Evolutionary conservation across 805 yeast genomes (phyloP).

Genomic region (Candida easanensis): DNA sequence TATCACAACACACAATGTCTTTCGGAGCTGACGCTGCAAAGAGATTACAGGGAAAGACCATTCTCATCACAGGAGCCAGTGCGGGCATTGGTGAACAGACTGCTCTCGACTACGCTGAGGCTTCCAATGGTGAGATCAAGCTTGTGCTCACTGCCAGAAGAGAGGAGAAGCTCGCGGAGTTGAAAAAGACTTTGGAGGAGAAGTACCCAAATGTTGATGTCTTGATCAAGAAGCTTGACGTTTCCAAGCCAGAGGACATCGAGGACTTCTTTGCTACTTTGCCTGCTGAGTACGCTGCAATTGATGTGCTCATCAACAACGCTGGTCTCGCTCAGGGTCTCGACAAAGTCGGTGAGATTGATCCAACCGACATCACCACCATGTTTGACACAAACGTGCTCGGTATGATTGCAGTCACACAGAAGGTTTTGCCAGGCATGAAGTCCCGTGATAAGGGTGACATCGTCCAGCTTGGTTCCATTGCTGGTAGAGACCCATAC

Average conservation of each 20-base stretch:
- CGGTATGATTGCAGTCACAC: constrained; percentile 83
- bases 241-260: constrained; percentile 50
- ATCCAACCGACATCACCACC: constrained; percentile 56
- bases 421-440: constrained; percentile 69
- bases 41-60: constrained; percentile 73
- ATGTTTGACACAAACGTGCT: constrained; percentile 89
- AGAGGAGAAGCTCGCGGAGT: constrained; percentile 51
- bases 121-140: constrained; percentile 69
- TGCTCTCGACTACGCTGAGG: constrained; percentile 79
- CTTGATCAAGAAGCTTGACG: constrained; percentile 50
- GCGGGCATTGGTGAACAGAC: constrained; percentile 95
- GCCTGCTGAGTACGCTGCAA: constrained; percentile 56
- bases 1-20: constrained; percentile 41
- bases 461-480: constrained; percentile 71
- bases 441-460: constrained; percentile 68
- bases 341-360: constrained; percentile 75
- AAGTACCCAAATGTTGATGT: constrained; percentile 48
- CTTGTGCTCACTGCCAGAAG: constrained; percentile 80
- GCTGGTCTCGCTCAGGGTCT: constrained; percentile 82
- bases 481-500: constrained; percentile 81
- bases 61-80: constrained; percentile 91
- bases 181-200: constrained; percentile 43
- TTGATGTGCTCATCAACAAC: constrained; percentile 67
- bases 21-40: constrained; percentile 73
- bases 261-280: constrained; percentile 48